Conservation (phyloP, 2,329 filamentous ascomycete species). For the Huntiella moniliformis region DNA sequence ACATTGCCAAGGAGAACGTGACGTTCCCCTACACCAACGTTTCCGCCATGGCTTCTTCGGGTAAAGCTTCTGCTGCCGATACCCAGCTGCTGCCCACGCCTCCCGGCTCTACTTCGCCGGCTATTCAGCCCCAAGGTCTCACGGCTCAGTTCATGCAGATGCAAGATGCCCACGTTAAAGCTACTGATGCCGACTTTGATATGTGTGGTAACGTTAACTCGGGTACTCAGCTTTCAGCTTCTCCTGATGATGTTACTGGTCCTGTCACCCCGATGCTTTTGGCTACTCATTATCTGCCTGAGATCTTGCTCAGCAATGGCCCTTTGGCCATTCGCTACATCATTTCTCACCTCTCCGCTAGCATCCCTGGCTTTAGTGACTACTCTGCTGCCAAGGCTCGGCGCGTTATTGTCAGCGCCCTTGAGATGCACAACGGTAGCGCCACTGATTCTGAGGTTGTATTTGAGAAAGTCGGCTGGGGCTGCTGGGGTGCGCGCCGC, state of each 20-base stretch:
- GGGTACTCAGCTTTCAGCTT: constrained; percentile 24
- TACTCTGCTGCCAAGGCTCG: constrained; percentile 82
- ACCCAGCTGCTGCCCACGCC: constrained; percentile 58
- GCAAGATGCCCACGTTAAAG: constrained; percentile 38
- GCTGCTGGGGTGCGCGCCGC: constrained; percentile 74
- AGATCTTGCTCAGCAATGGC: constrained; percentile 75
- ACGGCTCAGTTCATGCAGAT: constrained; percentile 50
- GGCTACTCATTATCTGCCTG: constrained; percentile 75
- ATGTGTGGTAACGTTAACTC: constrained; percentile 41
- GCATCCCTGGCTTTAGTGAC: constrained; percentile 77
- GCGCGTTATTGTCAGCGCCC: constrained; percentile 73
- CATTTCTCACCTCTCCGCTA: constrained; percentile 83
- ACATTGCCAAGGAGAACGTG: too few relatives aligned
- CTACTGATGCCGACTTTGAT: constrained; percentile 74
- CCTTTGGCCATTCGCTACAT: constrained; percentile 88
- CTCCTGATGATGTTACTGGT: constrained; percentile 50
- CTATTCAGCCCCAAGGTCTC: constrained; percentile 62
- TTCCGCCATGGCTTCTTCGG: too few relatives aligned
- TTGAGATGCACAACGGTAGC: constrained; percentile 51
- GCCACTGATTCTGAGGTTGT: constrained; percentile 50
- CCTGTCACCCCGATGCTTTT: constrained; percentile 72
- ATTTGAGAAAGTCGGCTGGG: constrained; percentile 96
- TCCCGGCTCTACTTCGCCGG: constrained; percentile 86
- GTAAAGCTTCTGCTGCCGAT: too few relatives aligned
- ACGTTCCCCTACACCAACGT: too few relatives aligned